Base-by-base conservation (phyloP, 2,329 filamentous ascomycete species). In the Ramichloridium luteum region DNA sequence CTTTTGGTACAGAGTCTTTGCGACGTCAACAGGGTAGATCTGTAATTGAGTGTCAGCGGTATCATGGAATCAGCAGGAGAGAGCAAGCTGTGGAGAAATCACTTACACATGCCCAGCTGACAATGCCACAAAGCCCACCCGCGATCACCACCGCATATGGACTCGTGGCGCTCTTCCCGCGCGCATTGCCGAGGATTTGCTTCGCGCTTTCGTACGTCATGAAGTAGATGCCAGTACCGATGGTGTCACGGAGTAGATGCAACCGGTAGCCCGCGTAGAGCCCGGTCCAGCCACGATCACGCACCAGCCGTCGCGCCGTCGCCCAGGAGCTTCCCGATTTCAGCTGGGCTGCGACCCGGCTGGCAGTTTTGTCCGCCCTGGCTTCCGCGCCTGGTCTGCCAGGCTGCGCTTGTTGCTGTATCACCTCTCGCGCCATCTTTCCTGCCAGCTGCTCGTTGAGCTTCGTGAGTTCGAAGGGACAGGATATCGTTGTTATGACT, bases 401-500 rank as follows among this genome's bases (percentile, higher is more conserved):
- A n/a, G n/a, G n/a, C n/a, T n/a, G n/a, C n/a, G n/a, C n/a, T n/a
- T n/a, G n/a, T n/a, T n/a, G n/a, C n/a, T n/a, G n/a, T n/a, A n/a
- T 34, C 6, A 37, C 37, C 27, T 55, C 52, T 18, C 52, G 42
- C 13, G 78, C 77, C 61, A 86, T 72, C 37, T 88, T 62, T 8
- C 85, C 79, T 2, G 83, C 85, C 13, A 90, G 79, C 55, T 92
- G 83, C 11, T 83, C 81, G 54, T 80, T 86, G 37, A 90, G 67
- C 57, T 92, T 92, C n/a, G 81, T 86, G 55, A 92, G 68, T 56
- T 92, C 83, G 52, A 92, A 92, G 1, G 83, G 83, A 50, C 83
- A 92, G 44, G 83, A 81, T 46, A 90, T 72, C 30, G 80, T 66
- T 6, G 83, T 86, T 34, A 90, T 86, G 38, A 74, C 70, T 13